These are phyloP conservation scores for Baudoinia panamericana DNA, from an alignment of 495 filamentous ascomycete species.

Conservation along the genomic window DNA sequence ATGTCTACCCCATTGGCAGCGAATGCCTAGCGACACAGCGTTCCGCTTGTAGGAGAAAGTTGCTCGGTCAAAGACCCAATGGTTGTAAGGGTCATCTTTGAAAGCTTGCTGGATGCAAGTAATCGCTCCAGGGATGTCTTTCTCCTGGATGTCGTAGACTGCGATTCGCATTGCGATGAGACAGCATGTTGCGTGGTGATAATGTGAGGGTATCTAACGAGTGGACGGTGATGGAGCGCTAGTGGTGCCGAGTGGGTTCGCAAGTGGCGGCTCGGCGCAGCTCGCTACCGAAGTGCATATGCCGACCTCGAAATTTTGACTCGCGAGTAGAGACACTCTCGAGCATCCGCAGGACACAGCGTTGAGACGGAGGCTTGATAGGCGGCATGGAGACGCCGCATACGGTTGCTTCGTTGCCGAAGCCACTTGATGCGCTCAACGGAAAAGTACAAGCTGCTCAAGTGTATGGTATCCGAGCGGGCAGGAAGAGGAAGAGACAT, in stretches of 20 bases:
- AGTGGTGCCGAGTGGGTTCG: no score
- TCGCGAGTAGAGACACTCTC: not conserved
- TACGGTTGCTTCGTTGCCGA: constrained; percentile 26
- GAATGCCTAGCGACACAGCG: constrained; percentile 47
- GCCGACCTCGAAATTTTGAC: constrained; percentile 1
- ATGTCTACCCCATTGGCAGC: constrained; percentile 50
- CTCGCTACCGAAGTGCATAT: not conserved
- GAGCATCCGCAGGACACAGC: not conserved
- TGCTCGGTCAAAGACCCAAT: constrained; percentile 33
- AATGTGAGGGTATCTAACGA: no score
- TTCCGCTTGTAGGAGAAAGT: constrained; percentile 46
- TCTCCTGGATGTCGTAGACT: constrained; percentile 41
- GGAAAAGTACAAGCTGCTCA: constrained; percentile 23
- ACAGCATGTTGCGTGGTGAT: no score
- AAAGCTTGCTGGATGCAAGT: constrained; percentile 47
- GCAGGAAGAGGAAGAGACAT: constrained; percentile 71
- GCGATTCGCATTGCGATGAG: constrained; percentile 48
- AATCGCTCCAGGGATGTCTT: constrained; percentile 49
- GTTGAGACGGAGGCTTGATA: not conserved
- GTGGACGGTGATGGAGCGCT: no score
- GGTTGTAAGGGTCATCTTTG: constrained; percentile 51
- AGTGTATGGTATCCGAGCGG: constrained; percentile 56
- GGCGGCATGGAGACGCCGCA: constrained; percentile 24
- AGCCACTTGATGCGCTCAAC: constrained; percentile 20
- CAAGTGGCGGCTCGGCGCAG: no score